Base-by-base conservation (phyloP, 2,329 filamentous ascomycete genomes). In the Colletotrichum neosansevieriae region DNA sequence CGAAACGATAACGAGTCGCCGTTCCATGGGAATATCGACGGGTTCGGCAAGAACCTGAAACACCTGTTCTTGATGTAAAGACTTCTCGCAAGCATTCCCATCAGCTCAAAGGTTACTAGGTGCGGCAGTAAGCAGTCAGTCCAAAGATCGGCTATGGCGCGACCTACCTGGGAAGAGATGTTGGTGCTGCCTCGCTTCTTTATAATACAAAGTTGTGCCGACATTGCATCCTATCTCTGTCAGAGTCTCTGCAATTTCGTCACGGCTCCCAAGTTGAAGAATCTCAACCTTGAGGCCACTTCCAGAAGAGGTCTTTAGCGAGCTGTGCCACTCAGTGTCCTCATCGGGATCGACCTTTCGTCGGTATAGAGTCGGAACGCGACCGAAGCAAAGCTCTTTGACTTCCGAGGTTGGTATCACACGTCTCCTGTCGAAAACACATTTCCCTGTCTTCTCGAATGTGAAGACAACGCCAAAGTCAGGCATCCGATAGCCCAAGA, bases 1-100 rank as follows among this genome's bases (percentile, higher is more conserved):
- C 76, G 72, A 0, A 86, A 72, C 34, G 80, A 82, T n/a, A 86
- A 79, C 1, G 81, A 81, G 21, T 81, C 79, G 64, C 79, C 84
- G 64, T 87, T 81, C 86, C 85, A 89, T n/a, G 75, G 76, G 57
- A 85, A 84, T 1, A 81, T 78, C 0, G 86, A 88, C 0, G 81
- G 81, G 58, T 83, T 83, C 0, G 81, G 81, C 7, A 83, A 72
- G 74, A 80, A 78, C 21, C 76, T 76, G 61, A 82, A 83, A 21
- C 74, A 76, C 7, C 76, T 78, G 2, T 77, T 74, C 4, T 75
- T 73, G 0, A 81, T 74, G 2, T 81, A 77, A 5, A 81, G 58
- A 0, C 76, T 75, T 15, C 77, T 73, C 1, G 77, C 79, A 1
- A 82, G 70, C 80, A 83, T 83, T 0, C 79, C 81, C 1, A 83